Evolutionary conservation across 2,329 filamentous ascomycete species (phyloP), one percentile per base, ranked within the genome.

Genomic region (Pseudogymnoascus pannorum): DNA sequence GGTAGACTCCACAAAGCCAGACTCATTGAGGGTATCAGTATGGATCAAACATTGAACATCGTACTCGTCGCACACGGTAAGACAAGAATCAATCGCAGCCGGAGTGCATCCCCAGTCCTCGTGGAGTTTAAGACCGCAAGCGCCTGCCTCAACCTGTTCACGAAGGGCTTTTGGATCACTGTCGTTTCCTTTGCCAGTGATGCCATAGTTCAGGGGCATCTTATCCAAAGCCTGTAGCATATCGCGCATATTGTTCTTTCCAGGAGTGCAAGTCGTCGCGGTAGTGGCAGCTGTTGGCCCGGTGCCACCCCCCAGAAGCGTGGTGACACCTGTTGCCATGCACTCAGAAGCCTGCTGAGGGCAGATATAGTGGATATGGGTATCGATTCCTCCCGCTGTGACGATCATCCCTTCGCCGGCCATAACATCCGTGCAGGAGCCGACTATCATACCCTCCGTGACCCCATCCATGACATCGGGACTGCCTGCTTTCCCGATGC

Each of bases 381-480:
- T 85, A 74, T 97, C 93, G 65, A 96, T 85, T 1, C 89, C 93
- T 66, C 93, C 93, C 1, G 92, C 89, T 0, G 93, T 97, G 60
- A 97, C 77, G 65, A 97, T 97, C 76, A 90, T 90, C 68, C 89
- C 86, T 76, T 97, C 93, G 12, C 86, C 92, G 16, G 93, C 91
- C 71, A 97, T 86, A 20, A 97, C 91, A 77, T 97, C 93, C 0
- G 93, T 97, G 67, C 89, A 91, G 65, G 87, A 88, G 9, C 93
- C 93, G 8, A 97, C 85, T 1, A 96, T 78, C 86, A 97, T 85
- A 61, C 86, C 81, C 0, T 85, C 79, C 63, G 87, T 80, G 5
- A 97, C 91, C 4, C 90, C 90, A 31, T 94, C 88, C 93, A 97
- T 97, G 54, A 96, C 85, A 75, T 97, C 93, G n/a, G 93, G 93